Evolutionary conservation across 441 rosid genomes (phyloP), one percentile per base, ranked within the genome.

Genomic region (Pelargonium australe): DNA sequence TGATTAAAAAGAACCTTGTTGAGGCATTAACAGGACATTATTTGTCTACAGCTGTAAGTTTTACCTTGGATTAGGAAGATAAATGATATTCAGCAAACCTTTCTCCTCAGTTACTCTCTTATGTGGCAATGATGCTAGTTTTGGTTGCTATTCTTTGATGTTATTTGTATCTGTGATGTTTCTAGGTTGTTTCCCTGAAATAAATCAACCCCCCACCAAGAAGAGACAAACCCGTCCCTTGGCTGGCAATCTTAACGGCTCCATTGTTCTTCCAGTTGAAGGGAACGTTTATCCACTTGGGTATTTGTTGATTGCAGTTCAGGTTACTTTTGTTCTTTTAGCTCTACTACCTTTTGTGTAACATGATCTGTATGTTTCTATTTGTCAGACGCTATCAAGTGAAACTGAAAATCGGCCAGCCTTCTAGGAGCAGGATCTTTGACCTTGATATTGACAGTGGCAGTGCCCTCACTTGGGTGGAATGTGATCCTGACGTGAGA

Each of bases 261-360:
- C 93, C 75, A 81, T 94, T 70, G 72, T 86, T 7, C 79, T 93
- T 63, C 87, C 88, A 0, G 65, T 90, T 77, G 70, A 82, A 13
- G 98, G 98, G 45, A 90, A 89, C 70, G 91, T 90, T 69, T 89
- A 93, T 71, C 98, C 98, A 68, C 87, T 84, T 67, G 98, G 97
- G 98, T 93, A 76, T 12, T 69, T 66, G 5, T 9, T 57, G 6
- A n/a, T 31, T 51, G 55, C 68, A 47, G 14, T n/a, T 7, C 13
- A 37, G 0, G 43, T 53, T 3, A 58, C 37, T 3, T 31, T 43
- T 51, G 77, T 49, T 64, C 47, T 63, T 74, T 70, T 66, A 7
- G 17, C 67, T 16, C 4, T 74, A 66, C 63, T n/a, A 20, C 51
- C 45, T 63, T 10, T 17, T 28, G n/a, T 28, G n/a, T 51, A 34